These are phyloP conservation scores for Amaranthus tricolor DNA, from an alignment of 179 eudicot genomes.

Conservation along the genomic window DNA sequence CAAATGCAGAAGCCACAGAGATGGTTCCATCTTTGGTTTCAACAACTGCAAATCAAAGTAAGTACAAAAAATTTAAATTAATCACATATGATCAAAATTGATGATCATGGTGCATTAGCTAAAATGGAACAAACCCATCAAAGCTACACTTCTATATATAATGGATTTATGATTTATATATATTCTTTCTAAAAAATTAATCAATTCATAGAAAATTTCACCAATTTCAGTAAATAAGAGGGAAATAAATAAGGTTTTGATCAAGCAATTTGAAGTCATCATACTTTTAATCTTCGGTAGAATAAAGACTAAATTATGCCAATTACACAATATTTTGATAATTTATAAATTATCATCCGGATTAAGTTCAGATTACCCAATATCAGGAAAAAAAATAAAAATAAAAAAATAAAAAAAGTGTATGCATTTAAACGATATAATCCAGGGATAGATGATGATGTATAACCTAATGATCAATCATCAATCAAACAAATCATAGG, in stretches of 20 bases:
- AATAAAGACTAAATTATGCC: constrained; percentile 10
- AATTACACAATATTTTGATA: background rate
- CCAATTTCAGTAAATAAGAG: background rate
- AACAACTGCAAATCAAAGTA: constrained; percentile 38
- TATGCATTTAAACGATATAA: background rate
- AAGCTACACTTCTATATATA: background rate
- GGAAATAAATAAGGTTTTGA: background rate
- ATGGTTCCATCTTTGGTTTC: constrained; percentile 72
- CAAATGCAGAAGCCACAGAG: constrained; percentile 81
- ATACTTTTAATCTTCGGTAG: background rate
- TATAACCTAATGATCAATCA: background rate
- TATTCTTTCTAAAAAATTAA: background rate
- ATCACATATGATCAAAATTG: background rate
- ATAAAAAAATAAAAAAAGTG: background rate
- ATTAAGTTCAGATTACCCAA: background rate
- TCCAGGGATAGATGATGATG: background rate
- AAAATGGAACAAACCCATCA: background rate
- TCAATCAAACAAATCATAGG: constrained; percentile 4
- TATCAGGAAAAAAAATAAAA: too few relatives aligned
- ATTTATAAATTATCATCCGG: background rate
- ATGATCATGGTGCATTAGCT: background rate
- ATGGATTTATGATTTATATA: background rate
- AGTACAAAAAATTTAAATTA: background rate
- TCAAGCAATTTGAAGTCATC: constrained; percentile 1
- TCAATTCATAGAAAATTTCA: background rate